phyloP scores from a whole-genome alignment of 2,329 filamentous ascomycete species.

The Stagonosporopsis tanaceti region DNA sequence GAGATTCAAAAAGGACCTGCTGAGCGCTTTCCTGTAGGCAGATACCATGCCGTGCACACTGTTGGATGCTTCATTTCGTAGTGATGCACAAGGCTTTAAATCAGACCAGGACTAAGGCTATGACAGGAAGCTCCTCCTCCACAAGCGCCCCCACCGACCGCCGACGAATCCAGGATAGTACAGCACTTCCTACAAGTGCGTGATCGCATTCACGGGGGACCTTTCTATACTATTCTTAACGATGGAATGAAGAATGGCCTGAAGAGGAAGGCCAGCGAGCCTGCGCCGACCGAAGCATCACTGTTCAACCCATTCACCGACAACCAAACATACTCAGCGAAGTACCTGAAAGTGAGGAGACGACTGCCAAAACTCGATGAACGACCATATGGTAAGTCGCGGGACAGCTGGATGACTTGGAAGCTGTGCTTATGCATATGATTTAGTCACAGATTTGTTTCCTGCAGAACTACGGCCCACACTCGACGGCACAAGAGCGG shows the following conservation, averaged over 20 bases:
- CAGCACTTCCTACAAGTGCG: slow-evolving; percentile 61
- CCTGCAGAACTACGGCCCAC: slow-evolving; percentile 65
- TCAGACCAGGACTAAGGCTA: slow-evolving; percentile 29
- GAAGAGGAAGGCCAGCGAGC: slow-evolving; percentile 47
- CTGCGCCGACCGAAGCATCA: slow-evolving; percentile 46
- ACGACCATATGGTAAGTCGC: slow-evolving; percentile 61
- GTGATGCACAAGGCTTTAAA: slow-evolving; percentile 7
- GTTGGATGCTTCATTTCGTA: not conserved
- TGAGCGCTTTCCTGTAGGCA: slow-evolving; percentile 52
- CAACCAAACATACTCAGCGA: slow-evolving; percentile 67
- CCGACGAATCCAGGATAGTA: slow-evolving; percentile 57
- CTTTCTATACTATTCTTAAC: slow-evolving; percentile 65
- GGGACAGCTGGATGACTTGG: not conserved
- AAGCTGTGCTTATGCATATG: slow-evolving; percentile 10
- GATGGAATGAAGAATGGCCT: slow-evolving; percentile 56
- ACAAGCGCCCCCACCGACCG: slow-evolving; percentile 51
- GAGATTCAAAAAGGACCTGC: slow-evolving; percentile 51
- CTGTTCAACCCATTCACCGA: slow-evolving; percentile 68
- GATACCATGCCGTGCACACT: slow-evolving; percentile 7
- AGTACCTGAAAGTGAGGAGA: slow-evolving; percentile 65
- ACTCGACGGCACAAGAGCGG: slow-evolving; percentile 52
- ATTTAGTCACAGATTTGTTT: slow-evolving; percentile 63
- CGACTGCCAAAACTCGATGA: slow-evolving; percentile 63
- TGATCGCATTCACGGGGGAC: slow-evolving; percentile 65
- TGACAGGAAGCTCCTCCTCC: slow-evolving; percentile 45